phyloP scores from a whole-genome alignment of 805 yeast species.

The Zygoascus bituminiphila region DNA sequence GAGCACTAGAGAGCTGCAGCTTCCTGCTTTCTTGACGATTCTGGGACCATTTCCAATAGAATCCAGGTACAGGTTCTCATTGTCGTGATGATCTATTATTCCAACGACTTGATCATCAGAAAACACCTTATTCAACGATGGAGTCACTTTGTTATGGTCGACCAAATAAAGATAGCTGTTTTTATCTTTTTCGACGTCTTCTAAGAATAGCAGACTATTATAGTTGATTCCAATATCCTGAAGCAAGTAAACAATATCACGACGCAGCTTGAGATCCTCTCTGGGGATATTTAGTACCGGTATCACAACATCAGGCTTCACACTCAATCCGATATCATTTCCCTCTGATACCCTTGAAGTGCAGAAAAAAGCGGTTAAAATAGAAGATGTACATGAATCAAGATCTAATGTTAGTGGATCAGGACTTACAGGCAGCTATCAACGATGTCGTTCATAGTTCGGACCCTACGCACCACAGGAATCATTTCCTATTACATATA shows the following conservation, averaged over 20 bases:
- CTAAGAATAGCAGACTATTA: conserved; percentile 51
- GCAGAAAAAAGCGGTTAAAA: conserved; percentile 59
- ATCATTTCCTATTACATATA: conserved; percentile 70
- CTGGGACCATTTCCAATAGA: conserved; percentile 45
- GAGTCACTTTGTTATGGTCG: conserved; percentile 68
- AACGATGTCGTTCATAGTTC: not conserved
- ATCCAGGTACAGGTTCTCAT: conserved; percentile 42
- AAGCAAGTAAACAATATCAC: conserved; percentile 58
- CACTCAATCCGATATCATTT: conserved; percentile 16
- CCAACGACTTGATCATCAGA: conserved; percentile 44
- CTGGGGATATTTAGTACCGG: conserved; percentile 72
- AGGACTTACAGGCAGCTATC: not conserved
- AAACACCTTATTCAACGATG: conserved; percentile 34
- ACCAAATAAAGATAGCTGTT: conserved; percentile 50
- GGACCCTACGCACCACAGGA: conserved; percentile 45
- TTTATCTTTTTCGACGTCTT: conserved; percentile 43
- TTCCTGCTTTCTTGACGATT: conserved; percentile 55
- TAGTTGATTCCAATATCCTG: conserved; percentile 37
- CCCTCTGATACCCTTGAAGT: conserved; percentile 19
- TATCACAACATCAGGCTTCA: conserved; percentile 29
- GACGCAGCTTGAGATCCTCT: conserved; percentile 57
- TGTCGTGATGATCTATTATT: conserved; percentile 85
- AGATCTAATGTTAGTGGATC: conserved; percentile 37
- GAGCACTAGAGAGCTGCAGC: conserved; percentile 71
- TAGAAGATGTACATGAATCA: conserved; percentile 77